phyloP scores from a whole-genome alignment of 148 eudicot genomes.

The Amaranthus hypochondriacus region DNA sequence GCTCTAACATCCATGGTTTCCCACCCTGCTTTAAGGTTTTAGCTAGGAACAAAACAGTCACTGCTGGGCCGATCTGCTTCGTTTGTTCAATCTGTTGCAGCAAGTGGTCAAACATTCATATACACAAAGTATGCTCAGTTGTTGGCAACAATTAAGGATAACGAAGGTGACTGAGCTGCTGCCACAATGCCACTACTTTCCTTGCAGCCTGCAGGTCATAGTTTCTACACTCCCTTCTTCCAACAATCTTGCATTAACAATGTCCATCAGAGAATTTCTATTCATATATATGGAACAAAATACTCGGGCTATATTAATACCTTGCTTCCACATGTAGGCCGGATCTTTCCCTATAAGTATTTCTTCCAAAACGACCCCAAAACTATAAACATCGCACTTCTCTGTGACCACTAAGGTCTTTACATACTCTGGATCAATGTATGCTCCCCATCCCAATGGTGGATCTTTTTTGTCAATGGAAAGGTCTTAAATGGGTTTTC shows the following conservation, averaged over 20 bases:
- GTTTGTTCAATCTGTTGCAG: too few species aligned
- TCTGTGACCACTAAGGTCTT: conserved; percentile 16
- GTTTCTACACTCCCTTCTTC: conserved; percentile 3
- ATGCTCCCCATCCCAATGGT: conserved; percentile 26
- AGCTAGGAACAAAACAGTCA: too few species aligned
- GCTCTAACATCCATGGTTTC: too few species aligned
- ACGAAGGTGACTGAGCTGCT: too few species aligned
- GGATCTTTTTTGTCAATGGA: conserved; percentile 85
- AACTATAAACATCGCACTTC: conserved; percentile 30
- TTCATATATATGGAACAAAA: conserved; percentile 5
- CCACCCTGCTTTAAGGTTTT: too few species aligned
- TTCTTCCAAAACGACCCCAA: conserved; percentile 28
- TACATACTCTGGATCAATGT: conserved; percentile 28
- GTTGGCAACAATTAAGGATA: too few species aligned
- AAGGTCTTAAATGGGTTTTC: conserved; percentile 77
- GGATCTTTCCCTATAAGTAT: conserved; percentile 17
- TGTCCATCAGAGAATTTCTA: conserved; percentile 2
- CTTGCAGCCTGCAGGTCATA: background rate
- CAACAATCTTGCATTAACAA: conserved; percentile 12
- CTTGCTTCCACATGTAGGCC: background rate
- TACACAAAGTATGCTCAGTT: too few species aligned
- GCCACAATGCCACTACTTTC: too few species aligned
- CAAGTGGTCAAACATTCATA: too few species aligned
- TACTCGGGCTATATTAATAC: conserved; percentile 2
- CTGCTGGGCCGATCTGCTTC: too few species aligned